Evolutionary conservation across 169 alveolate species (phyloP), one percentile per base, ranked within the genome.

Genomic region (Toxoplasma gondii): DNA sequence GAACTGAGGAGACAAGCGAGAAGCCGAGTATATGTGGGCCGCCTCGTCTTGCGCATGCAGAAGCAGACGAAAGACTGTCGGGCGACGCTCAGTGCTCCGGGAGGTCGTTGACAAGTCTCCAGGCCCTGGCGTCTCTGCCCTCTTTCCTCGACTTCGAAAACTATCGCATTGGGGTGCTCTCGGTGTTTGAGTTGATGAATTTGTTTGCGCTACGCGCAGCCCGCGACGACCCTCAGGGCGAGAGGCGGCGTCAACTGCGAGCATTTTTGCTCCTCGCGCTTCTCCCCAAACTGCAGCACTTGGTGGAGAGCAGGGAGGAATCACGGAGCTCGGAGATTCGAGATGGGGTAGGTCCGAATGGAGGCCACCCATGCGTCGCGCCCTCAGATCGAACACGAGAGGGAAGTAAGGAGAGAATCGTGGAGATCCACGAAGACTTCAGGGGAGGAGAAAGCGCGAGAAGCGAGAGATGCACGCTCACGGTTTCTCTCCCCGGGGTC

Each of bases 111-210:
- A 64, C 31, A 1, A 16, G 7, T 64, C 34, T 64, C n/a, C 74
- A 16, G 22, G 74, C 39, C 44, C 43, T 78, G 86, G 39, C 45
- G 86, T 45, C 74, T 19, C n/a, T 78, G 43, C 86, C 86, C 7
- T 78, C 86, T 9, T 38, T 78, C n/a, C 86, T 78, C 49, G 86
- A 78, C 45, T n/a, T 78, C 44, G 86, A 78, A 78, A 78, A 78
- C 45, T 78, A 78, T 45, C 86, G 86, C n/a, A 78, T 78, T 24
- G 90, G 90, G 1, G 41, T 82, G 16, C 38, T 43, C 31, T 92
- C 93, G 31, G 64, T 91, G 49, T 93, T 93, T 45, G 91, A 93
- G 93, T 45, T 93, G 38, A 54, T 93, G 58, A 93, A 93, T 58
- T 49, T 93, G n/a, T 91, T 93, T 64, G 93, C 95, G 31, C 49